phyloP scores from a whole-genome alignment of 805 yeast species.

The Helenozyma baotianmanensis region DNA sequence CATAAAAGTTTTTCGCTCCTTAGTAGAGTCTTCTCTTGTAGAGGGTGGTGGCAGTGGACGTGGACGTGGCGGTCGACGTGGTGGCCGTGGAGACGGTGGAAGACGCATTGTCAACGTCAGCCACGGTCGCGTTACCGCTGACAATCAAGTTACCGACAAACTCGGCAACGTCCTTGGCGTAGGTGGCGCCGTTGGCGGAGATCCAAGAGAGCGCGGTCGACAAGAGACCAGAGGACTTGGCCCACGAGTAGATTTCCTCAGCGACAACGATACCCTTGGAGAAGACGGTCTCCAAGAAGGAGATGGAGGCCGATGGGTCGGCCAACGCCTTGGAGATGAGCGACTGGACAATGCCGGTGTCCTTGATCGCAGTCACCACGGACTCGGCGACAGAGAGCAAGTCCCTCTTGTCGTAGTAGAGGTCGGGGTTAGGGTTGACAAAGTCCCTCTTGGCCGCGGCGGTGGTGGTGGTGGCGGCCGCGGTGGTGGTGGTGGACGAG shows the following conservation, averaged over 20 bases:
- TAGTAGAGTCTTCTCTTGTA: conserved; percentile 22
- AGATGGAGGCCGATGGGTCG: conserved; percentile 32
- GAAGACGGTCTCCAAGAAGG: conserved; percentile 30
- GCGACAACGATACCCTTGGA: conserved; percentile 28
- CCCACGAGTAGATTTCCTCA: conserved; percentile 35
- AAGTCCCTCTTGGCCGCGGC: conserved; percentile 17
- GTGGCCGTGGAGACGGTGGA: conserved; percentile 10
- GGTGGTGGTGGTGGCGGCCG: conserved; percentile 14
- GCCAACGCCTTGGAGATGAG: conserved; percentile 32
- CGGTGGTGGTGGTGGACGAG: conserved; percentile 11
- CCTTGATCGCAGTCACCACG: conserved; percentile 26
- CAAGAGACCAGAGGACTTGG: conserved; percentile 34
- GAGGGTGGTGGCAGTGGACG: conserved; percentile 22
- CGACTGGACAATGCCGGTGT: conserved; percentile 30
- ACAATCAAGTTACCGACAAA: conserved; percentile 25
- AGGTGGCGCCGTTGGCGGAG: conserved; percentile 23
- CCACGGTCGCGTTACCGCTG: conserved; percentile 22
- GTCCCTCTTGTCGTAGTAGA: conserved; percentile 36
- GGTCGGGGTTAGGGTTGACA: conserved; percentile 15
- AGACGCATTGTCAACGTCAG: conserved; percentile 22
- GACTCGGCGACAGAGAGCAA: conserved; percentile 22
- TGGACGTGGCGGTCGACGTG: conserved; percentile 18
- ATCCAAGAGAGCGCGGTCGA: conserved; percentile 22
- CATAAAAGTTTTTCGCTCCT: too few relatives aligned
- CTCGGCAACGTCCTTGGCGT: conserved; percentile 19